A percentile compares a stretch with the other conserved stretches of the same genome.
These are phyloP conservation scores for Botrytis aclada DNA, from an alignment of 2,329 filamentous ascomycete genomes.

Conservation along the genomic window DNA sequence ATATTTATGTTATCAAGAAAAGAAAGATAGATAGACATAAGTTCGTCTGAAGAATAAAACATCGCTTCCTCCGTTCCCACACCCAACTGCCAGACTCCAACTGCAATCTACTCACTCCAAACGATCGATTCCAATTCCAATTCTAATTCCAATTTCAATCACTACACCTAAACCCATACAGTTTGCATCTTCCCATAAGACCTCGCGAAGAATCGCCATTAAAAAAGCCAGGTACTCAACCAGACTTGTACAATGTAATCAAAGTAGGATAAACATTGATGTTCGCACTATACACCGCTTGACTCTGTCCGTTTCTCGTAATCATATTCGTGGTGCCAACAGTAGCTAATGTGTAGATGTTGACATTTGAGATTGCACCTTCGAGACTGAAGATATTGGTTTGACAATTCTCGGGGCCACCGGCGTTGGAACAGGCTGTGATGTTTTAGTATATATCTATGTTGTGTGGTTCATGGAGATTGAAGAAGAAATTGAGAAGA, in stretches of 20 bases:
- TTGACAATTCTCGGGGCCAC: conserved; percentile 27
- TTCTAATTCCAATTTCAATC: neutral
- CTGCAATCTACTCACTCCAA: neutral
- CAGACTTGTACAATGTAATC: conserved; percentile 14
- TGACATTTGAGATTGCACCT: conserved; percentile 22
- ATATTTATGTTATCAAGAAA: neutral
- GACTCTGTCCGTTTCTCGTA: conserved; percentile 20
- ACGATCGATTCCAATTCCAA: neutral
- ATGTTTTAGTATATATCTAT: neutral
- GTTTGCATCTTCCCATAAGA: neutral
- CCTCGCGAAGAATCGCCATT: neutral
- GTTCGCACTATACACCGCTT: conserved; percentile 24
- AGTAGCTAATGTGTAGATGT: conserved; percentile 28
- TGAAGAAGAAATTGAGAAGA: neutral
- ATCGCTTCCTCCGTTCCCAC: neutral
- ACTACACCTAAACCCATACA: neutral
- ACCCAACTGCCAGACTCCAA: neutral
- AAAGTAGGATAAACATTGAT: conserved; percentile 22
- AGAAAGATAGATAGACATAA: neutral
- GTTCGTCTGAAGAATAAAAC: neutral
- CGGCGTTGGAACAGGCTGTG: conserved; percentile 23
- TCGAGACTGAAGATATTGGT: conserved; percentile 28
- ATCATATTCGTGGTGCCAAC: conserved; percentile 31
- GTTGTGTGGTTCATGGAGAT: neutral
- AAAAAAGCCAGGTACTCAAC: neutral